Conservation (phyloP, 768 basidiomycete genomes). For the Thelephora ganbajun region DNA sequence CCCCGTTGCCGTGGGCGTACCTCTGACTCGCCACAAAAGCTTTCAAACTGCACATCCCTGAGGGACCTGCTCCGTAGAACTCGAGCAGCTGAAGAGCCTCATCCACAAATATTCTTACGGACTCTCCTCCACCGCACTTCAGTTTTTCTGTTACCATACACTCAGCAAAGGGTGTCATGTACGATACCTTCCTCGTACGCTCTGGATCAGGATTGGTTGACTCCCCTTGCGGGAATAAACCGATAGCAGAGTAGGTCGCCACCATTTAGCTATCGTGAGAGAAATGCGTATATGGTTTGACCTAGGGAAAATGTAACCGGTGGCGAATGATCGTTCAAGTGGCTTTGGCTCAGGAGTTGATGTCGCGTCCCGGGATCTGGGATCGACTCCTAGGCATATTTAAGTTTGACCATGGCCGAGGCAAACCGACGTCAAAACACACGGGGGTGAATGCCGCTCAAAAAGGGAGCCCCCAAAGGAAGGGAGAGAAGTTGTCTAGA, state of each 20-base stretch:
- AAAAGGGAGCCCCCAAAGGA: too few relatives aligned
- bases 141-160: conserved; percentile 66
- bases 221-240: conserved; percentile 18
- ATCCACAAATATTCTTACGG: conserved; percentile 67
- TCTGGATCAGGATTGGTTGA: conserved; percentile 9
- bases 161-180: conserved; percentile 61
- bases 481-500: background rate
- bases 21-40: conserved; percentile 58
- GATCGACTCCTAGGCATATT: background rate
- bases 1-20: conserved; percentile 54
- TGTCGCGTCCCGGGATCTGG: background rate
- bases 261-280: conserved; percentile 81
- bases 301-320: conserved; percentile 60
- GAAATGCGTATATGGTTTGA: conserved; percentile 60
- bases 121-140: conserved; percentile 26
- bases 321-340: too few relatives aligned
- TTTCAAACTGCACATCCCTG: conserved; percentile 47
- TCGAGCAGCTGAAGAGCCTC: conserved; percentile 50
- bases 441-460: too few relatives aligned
- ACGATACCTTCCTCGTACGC: conserved; percentile 37
- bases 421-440: too few relatives aligned
- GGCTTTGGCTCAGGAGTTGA: too few relatives aligned
- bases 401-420: too few relatives aligned
- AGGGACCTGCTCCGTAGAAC: conserved; percentile 40
- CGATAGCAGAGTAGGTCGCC: conserved; percentile 56